Base-by-base conservation (phyloP, 2,329 filamentous ascomycete species). In the Ophiostoma australiae region DNA sequence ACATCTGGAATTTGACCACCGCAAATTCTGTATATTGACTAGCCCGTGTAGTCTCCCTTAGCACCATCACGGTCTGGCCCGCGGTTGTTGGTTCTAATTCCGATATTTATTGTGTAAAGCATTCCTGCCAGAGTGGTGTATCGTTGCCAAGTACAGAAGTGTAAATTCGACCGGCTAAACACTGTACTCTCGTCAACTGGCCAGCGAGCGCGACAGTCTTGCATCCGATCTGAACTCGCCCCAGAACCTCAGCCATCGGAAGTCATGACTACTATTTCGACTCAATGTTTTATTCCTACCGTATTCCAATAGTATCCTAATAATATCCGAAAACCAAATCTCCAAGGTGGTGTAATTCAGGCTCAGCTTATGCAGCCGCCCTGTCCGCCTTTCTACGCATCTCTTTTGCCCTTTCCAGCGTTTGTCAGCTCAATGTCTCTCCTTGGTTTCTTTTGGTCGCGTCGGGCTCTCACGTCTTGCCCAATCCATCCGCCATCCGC, bases 291-390 rank as follows among this genome's bases (percentile, higher is more conserved):
- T 41, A 41, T 15, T n/a, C n/a, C n/a, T n/a, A 41, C 13, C 15
- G 1, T 15, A 48, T 20, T 48, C 4, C 20, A 48, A 7, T 48
- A 15, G 7, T 5, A 20, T 48, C 44, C 17, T 8, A n/a, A 48
- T 41, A 39, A 39, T 39, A 44, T 15, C 15, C 5, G 13, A 44
- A 44, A 20, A 13, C 17, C n/a, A 55, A 17, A 23, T 41, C 39
- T 41, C 27, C 27, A 7, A n/a, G 17, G 17, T 6, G n/a, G 7
- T 20, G 17, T 11, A 58, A 3, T 27, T 20, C 48, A 58, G 39
- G n/a, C 23, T 58, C 52, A 58, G 52, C 52, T 58, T n/a, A 17
- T 58, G 52, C 52, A 31, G 52, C 52, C 23, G 52, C 52, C 52
- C 23, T 58, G 27, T 58, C 7, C 13, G 8, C 13, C 10, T 55